These are phyloP conservation scores for Penicillium polonicum DNA, from an alignment of 2,329 filamentous ascomycete species.

Conservation along the genomic window DNA sequence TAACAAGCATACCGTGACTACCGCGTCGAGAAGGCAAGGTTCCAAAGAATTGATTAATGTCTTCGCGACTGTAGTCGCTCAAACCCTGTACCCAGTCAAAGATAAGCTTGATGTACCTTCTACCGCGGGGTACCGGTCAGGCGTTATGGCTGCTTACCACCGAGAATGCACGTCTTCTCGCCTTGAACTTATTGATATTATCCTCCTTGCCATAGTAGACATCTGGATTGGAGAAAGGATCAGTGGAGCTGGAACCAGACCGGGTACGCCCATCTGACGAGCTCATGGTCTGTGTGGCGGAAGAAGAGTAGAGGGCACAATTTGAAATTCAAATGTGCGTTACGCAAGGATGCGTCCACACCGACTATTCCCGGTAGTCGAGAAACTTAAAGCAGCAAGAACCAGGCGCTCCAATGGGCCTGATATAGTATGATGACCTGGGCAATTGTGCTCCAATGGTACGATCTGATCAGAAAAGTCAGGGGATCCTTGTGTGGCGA, in stretches of 20 bases:
- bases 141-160: constrained; percentile 46
- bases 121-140: constrained; percentile 15
- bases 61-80: constrained; percentile 38
- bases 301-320: constrained; percentile 11
- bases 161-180: constrained; percentile 55
- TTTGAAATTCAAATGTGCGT: constrained; percentile 18
- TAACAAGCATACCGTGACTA: constrained; percentile 43
- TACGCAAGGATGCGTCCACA: constrained; percentile 21
- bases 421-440: background rate
- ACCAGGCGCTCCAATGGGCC: background rate
- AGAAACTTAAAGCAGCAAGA: constrained; percentile 7
- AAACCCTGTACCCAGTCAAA: constrained; percentile 30
- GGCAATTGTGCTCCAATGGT: background rate
- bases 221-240: constrained; percentile 58
- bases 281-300: constrained; percentile 36
- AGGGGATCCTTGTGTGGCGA: background rate
- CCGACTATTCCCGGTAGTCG: constrained; percentile 18
- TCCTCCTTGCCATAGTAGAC: constrained; percentile 59
- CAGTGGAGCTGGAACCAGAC: constrained; percentile 48
- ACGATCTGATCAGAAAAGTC: background rate
- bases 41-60: constrained; percentile 37
- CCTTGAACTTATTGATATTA: constrained; percentile 46
- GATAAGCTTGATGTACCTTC: constrained; percentile 13
- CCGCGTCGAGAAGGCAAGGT: constrained; percentile 39
- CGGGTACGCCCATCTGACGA: constrained; percentile 41